These are phyloP conservation scores for Heritiera fomes DNA, from an alignment of 345 rosid genomes.

Conservation along the genomic window DNA sequence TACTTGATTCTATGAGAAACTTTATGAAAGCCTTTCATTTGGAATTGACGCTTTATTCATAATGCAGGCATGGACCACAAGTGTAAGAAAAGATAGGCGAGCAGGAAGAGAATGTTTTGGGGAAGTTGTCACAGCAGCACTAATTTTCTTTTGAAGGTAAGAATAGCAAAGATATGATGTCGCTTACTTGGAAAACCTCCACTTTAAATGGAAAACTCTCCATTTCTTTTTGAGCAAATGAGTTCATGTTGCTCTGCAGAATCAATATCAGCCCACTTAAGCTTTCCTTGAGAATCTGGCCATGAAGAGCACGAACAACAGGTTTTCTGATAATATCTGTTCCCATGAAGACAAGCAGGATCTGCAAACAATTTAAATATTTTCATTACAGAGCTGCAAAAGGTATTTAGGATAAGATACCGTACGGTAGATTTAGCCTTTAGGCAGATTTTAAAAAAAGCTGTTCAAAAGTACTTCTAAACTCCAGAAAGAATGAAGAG, in stretches of 20 bases:
- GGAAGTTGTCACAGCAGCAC: neutral
- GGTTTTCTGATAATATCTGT: slow-evolving; percentile 26
- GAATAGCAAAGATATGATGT: neutral
- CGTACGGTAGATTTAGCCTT: neutral
- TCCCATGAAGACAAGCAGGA: slow-evolving; percentile 40
- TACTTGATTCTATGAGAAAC: too few relatives aligned
- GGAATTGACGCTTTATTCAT: too few relatives aligned
- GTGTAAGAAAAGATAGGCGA: neutral
- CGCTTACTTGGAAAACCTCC: slow-evolving; percentile 31
- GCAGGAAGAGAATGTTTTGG: neutral
- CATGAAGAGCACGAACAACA: slow-evolving; percentile 6
- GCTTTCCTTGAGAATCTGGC: slow-evolving; percentile 26
- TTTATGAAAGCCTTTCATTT: too few relatives aligned
- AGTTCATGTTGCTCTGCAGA: slow-evolving; percentile 36
- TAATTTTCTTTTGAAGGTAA: neutral
- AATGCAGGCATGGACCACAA: too few relatives aligned
- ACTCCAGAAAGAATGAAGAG: neutral
- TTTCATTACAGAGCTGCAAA: neutral
- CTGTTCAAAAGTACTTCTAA: neutral
- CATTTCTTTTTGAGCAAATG: slow-evolving; percentile 29
- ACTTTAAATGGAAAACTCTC: slow-evolving; percentile 30
- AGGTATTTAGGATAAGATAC: neutral
- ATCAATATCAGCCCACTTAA: slow-evolving; percentile 31
- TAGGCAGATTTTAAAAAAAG: neutral
- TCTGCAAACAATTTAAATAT: slow-evolving; percentile 20